A percentile compares a stretch with the other conserved stretches of the same genome.
phyloP scores from a whole-genome alignment of 805 yeast genomes.

The Kluyveromyces lactis region DNA sequence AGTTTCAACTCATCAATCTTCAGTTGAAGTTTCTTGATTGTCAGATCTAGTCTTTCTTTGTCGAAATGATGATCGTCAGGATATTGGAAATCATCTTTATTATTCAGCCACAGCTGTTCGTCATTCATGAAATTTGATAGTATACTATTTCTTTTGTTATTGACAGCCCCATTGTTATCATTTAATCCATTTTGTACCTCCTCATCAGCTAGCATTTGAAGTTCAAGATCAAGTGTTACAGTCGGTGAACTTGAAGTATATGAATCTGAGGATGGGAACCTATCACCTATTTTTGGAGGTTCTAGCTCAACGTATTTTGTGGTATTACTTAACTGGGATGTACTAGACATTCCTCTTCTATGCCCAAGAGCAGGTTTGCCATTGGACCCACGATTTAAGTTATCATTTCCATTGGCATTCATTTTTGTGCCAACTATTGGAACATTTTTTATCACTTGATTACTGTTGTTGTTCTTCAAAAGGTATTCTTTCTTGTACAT shows the following conservation, averaged over 20 bases:
- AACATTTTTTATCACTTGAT: constrained; percentile 1
- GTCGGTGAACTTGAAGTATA: constrained; percentile 3
- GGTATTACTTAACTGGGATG: constrained; percentile 3
- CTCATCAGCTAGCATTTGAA: not conserved
- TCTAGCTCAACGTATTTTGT: constrained; percentile 1
- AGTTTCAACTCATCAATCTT: constrained; percentile 27
- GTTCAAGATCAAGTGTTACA: not conserved
- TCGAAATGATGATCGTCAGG: constrained; percentile 1
- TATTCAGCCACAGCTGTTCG: constrained; percentile 4
- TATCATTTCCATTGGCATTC: not conserved
- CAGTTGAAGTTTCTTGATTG: constrained; percentile 27
- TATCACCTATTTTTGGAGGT: not conserved
- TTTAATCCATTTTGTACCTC: not conserved
- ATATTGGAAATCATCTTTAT: constrained; percentile 1
- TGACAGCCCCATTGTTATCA: constrained; percentile 3
- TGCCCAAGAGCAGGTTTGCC: not conserved
- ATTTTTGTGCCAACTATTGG: not conserved
- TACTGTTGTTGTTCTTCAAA: constrained; percentile 3
- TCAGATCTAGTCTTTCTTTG: constrained; percentile 14
- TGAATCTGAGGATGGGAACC: constrained; percentile 3
- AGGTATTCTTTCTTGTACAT: constrained; percentile 5
- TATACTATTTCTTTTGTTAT: constrained; percentile 21
- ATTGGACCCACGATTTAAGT: not conserved
- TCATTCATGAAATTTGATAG: constrained; percentile 5
- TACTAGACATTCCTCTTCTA: constrained; percentile 8